Evolutionary conservation across 768 basidiomycete species (phyloP), one percentile per base, ranked within the genome.

Genomic region (Mycena amicta): DNA sequence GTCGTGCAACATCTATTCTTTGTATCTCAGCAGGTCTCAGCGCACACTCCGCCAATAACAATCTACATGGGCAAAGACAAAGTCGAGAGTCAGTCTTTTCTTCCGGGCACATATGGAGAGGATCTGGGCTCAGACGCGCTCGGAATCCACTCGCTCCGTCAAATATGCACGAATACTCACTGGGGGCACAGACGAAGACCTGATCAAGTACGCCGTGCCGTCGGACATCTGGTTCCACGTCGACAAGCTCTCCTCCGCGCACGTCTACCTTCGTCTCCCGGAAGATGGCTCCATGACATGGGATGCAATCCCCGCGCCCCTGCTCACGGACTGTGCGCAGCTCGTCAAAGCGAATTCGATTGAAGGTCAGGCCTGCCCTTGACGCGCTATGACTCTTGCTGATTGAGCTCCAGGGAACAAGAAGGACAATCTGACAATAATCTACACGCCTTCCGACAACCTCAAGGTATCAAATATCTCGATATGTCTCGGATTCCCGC

Each of bases 51-150:
- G 2, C 77, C 90, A 1, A 86, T 80, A 6, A 83, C 76, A 26
- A 77, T 98, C 56, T 98, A 96, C 74, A 97, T 98, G 95, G 95
- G 96, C 27, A 87, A 86, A 70, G 96, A 99, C 82, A 98, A 99
- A 76, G 89, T 94, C 59, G 93, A 97, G 77, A 94, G 92, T 94
- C 67, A 68, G 89, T 78, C 22, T 25, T 12, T 12, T 8, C 20
- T 6, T 12, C 25, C 49, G 12, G 6, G 6, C 45, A 6, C 45
- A 3, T 20, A 5, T 40, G 33, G 47, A n/a, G 23, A 53, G 26
- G 12, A 47, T 5, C 28, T 26, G 13, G 12, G 13, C 49, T 22
- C 22, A 5, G 20, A 16, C 15, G 8, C 28, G 27, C 49, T 50
- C n/a, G n/a, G n/a, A n/a, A n/a, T n/a, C n/a, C n/a, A 23, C 43